Base-by-base conservation (phyloP, 1,139 yeast species). In the Geotrichum europaeum region DNA sequence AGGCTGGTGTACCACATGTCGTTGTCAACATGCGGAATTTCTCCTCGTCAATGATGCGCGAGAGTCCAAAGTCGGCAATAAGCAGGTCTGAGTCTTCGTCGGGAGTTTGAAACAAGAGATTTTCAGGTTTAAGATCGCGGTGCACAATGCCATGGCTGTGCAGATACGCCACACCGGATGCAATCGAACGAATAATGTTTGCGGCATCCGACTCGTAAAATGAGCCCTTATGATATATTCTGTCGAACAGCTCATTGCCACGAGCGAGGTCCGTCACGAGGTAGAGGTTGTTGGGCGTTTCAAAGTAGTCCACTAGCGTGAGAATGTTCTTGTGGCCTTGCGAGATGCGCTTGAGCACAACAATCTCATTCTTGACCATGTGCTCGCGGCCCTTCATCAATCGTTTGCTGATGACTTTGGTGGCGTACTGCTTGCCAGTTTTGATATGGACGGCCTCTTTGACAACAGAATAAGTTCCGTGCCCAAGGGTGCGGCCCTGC, bases 61-160 rank as follows among this genome's bases (percentile, higher is more conserved):
- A 83, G 45, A 86, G 75, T 1, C 95, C 94, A 72, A 87, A 87
- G 72, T 87, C 95, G 2, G 89, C 92, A 58, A 87, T 76, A 55
- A 87, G 76, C 56, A 86, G 73, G 66, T 80, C 83, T 52, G 80
- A 79, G 51, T 80, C 76, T 56, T 73, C 75, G 55, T 73, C 77
- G 25, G 73, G 67, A 6, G 78, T 73, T 43, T 73, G 71, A 63
- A 92, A 78, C 62, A 94, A 76, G 59, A 94, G 83, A 69, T 94
- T 94, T 71, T 94, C 99, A 0, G 98, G 97, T 73, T 94, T 94
- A 65, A 94, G 79, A 73, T 94, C 99, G 59, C 98, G 81, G 73
- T 94, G 99, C 15, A 90, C 95, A 60, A 92, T 83, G 55, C 90
- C 89, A 66, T 86, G 84, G 12, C 80, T 77, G 72, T 92, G 98